A percentile compares a stretch with the other conserved stretches of the same genome.
Conservation (phyloP, 1,284 basidiomycete genomes). For the Coniferiporia weirii region DNA sequence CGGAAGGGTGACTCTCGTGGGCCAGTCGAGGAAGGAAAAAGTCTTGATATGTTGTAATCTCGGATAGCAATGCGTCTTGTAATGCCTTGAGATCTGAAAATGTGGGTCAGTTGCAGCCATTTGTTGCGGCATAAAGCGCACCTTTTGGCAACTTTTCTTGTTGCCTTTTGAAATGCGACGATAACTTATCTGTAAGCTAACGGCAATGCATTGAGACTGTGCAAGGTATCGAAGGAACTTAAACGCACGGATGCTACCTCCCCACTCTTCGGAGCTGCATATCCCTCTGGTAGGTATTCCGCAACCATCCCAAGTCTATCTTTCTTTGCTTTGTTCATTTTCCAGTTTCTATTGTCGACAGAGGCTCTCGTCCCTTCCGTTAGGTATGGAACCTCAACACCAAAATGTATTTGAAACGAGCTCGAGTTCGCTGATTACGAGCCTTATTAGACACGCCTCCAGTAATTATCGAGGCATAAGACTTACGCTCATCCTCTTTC, state of each 20-base stretch:
- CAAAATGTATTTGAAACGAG: slow-evolving; percentile 65
- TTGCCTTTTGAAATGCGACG: slow-evolving; percentile 45
- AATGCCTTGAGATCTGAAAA: slow-evolving; percentile 46
- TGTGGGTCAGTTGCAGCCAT: slow-evolving; percentile 18
- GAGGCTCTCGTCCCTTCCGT: slow-evolving; percentile 42
- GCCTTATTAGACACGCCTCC: slow-evolving; percentile 24
- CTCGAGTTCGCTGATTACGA: slow-evolving; percentile 29
- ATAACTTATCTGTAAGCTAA: slow-evolving; percentile 60
- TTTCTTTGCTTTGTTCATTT: slow-evolving; percentile 34
- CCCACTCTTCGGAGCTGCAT: slow-evolving; percentile 26
- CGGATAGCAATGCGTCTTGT: slow-evolving; percentile 60
- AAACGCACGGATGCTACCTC: slow-evolving; percentile 27
- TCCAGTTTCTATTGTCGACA: slow-evolving; percentile 51
- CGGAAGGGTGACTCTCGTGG: slow-evolving; percentile 45
- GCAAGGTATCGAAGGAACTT: background rate
- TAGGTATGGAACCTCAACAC: slow-evolving; percentile 42
- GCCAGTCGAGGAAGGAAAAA: slow-evolving; percentile 64
- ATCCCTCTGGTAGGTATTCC: slow-evolving; percentile 44
- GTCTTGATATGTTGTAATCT: slow-evolving; percentile 67
- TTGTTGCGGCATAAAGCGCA: slow-evolving; percentile 24
- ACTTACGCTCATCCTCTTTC: slow-evolving; percentile 11
- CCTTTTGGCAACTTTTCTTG: slow-evolving; percentile 51
- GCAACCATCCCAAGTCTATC: slow-evolving; percentile 50
- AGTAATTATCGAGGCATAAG: slow-evolving; percentile 22
- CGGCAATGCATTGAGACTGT: slow-evolving; percentile 10